Evolutionary conservation across 257 asterid species (phyloP).

Genomic region (Paraleonurus japonicus): DNA sequence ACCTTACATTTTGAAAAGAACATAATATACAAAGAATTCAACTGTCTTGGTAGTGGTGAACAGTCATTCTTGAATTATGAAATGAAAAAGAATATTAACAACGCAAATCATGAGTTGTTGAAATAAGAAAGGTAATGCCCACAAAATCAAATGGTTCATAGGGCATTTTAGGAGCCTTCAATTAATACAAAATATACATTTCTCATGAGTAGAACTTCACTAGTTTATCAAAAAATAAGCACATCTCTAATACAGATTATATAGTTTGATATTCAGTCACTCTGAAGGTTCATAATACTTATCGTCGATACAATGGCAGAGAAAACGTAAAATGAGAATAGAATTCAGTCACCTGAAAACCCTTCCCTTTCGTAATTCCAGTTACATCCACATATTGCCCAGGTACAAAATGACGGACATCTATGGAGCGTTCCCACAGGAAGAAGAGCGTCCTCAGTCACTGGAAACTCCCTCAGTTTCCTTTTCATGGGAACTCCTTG

Average conservation of each 20-base stretch:
- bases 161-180: not conserved
- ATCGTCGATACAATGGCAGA: not conserved
- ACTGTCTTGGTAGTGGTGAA: not conserved
- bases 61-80: not conserved
- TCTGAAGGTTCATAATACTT: not conserved
- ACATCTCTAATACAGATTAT: not conserved
- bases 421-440: slow-evolving; percentile 79
- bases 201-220: not conserved
- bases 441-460: slow-evolving; percentile 89
- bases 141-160: not conserved
- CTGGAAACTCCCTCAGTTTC: slow-evolving; percentile 33
- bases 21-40: not conserved
- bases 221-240: not conserved
- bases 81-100: not conserved
- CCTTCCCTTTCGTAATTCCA: slow-evolving; percentile 93
- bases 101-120: not conserved
- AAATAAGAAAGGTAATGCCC: not conserved
- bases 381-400: slow-evolving; percentile 87
- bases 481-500: slow-evolving; percentile 6
- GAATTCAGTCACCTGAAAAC: slow-evolving; percentile 65
- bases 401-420: slow-evolving; percentile 89
- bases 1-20: not conserved
- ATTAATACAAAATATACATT: not conserved
- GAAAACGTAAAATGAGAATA: not conserved
- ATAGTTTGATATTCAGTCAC: not conserved